Conservation (phyloP, 768 basidiomycete species). For the Hericium rajendrae region DNA sequence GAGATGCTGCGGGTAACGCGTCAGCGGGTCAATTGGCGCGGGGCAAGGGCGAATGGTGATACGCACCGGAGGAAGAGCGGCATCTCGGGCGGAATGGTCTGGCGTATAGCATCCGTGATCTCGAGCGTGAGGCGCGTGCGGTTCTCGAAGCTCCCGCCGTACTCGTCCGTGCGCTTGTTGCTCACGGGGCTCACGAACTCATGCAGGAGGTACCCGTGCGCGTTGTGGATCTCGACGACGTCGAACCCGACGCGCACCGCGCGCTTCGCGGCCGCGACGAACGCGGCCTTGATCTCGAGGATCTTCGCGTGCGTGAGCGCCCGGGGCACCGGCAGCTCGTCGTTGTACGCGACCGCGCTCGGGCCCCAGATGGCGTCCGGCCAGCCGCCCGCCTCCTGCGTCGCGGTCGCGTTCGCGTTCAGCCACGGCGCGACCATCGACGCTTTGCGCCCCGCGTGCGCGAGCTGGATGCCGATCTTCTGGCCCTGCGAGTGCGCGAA, state of each 20-base stretch:
- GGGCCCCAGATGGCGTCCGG: constrained; percentile 23
- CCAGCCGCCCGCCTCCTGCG: constrained; percentile 32
- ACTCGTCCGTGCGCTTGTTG: constrained; percentile 37
- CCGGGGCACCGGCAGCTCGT: constrained; percentile 26
- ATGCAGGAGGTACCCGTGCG: constrained; percentile 19
- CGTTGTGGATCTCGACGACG: constrained; percentile 19
- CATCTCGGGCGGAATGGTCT: constrained; percentile 46
- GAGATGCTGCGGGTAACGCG: constrained; percentile 36
- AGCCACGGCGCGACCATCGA: constrained; percentile 58
- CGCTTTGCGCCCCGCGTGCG: constrained; percentile 71
- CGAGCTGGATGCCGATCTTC: constrained; percentile 66
- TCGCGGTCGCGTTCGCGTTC: constrained; percentile 23
- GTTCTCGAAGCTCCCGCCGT: constrained; percentile 42
- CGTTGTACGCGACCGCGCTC: constrained; percentile 27
- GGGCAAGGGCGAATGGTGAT: not conserved
- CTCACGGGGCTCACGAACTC: constrained; percentile 31
- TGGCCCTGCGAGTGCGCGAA: constrained; percentile 67
- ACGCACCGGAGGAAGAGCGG: constrained; percentile 64
- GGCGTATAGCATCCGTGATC: constrained; percentile 54
- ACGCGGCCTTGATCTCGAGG: constrained; percentile 29
- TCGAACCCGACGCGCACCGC: constrained; percentile 18
- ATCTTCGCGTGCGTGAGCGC: constrained; percentile 30
- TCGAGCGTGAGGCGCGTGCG: constrained; percentile 49
- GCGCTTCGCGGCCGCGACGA: constrained; percentile 20
- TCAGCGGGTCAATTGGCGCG: constrained; percentile 1